These are phyloP conservation scores for Dysphania ambrosioides DNA, from an alignment of 148 eudicot genomes.

Conservation along the genomic window DNA sequence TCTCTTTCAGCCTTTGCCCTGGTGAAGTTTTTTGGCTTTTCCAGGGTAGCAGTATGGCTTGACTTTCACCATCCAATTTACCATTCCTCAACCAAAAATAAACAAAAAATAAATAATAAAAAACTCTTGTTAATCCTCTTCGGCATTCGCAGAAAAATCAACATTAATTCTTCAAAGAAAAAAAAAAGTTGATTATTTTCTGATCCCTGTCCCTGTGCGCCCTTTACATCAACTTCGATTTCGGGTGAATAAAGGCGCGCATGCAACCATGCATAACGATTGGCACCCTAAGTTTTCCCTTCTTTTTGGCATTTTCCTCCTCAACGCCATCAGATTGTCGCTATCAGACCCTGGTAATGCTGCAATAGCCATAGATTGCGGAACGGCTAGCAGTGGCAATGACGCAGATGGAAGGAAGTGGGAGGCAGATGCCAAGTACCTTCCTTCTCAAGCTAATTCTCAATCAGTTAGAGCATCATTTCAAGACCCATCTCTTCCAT, in stretches of 20 bases:
- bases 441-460: conserved; percentile 33
- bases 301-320: neutral
- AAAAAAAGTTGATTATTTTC: neutral
- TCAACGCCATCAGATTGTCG: neutral
- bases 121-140: neutral
- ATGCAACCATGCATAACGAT: conserved; percentile 18
- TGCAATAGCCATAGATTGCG: conserved; percentile 42
- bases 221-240: no score
- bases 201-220: no score
- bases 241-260: no score
- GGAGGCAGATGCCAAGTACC: conserved; percentile 56
- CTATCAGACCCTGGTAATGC: neutral
- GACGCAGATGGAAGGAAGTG: conserved; percentile 64
- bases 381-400: conserved; percentile 34
- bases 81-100: no score
- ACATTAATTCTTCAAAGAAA: neutral
- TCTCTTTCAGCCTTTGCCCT: no score
- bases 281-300: neutral
- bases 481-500: conserved; percentile 76
- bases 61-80: conserved; percentile 3
- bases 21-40: no score
- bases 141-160: conserved; percentile 31
- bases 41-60: no score
- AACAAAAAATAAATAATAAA: no score
- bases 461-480: conserved; percentile 34